Evolutionary conservation across 345 rosid species (phyloP), one percentile per base, ranked within the genome.

Genomic region (Rubroshorea leprosula): DNA sequence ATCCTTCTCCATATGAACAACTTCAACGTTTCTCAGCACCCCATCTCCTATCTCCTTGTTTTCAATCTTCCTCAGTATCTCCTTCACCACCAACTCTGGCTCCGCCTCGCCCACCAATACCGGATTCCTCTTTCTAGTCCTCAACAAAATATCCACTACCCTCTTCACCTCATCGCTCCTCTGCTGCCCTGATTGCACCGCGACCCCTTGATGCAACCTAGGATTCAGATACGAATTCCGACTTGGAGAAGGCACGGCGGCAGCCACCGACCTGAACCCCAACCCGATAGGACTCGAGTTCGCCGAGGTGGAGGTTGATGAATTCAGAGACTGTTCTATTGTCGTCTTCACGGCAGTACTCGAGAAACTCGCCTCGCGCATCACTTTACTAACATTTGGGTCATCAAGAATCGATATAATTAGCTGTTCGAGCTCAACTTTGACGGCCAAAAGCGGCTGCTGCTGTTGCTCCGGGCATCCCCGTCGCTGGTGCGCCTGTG

Each of bases 381-480:
- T 93, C 63, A 93, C 97, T 49, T 96, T 66, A 57, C 99, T 93
- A 22, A 93, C 99, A 67, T 94, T 85, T 1, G 99, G 99, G 77
- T 93, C 99, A 71, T 93, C 99, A n/a, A 93, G 87, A 63, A 93
- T 89, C n/a, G 99, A 93, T 58, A 93, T 89, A 35, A 93, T 87
- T 23, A 93, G 82, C 80, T 89, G 99, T 38, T 93, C 97, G 4
- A 93, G 87, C 91, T 93, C 97, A 0, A 93, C 96, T 67, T 93
- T 93, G 19, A 93, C 97, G 0, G 99, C 99, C 15, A 93, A 60
- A 43, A 93, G 74, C 4, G 99, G 99, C 70, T 89, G 99, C 63
- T 93, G 99, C 62, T 92, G 99, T 63, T 92, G 99, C 62, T 92
- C 97, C 1, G 99, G 99, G 64, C 99, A 93, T 12, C 99, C 97